These are phyloP conservation scores for Penicillium sp. DNA, from an alignment of 2,329 filamentous ascomycete species.

Conservation along the genomic window DNA sequence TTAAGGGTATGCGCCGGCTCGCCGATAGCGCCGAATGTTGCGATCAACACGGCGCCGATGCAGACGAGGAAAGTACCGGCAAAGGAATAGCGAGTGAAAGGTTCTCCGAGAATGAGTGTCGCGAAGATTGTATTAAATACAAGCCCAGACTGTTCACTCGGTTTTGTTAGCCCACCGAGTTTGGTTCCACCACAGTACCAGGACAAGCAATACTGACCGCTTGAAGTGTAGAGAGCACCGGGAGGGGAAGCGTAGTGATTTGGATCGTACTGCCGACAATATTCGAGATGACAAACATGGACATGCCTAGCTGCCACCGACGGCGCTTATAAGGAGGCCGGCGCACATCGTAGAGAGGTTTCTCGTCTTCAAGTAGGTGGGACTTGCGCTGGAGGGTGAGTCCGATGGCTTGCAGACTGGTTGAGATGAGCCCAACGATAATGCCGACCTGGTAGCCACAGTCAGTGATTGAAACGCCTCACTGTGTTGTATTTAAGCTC, in stretches of 20 bases:
- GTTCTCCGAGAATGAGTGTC: slow-evolving; percentile 86
- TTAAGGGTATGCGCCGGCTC: slow-evolving; percentile 87
- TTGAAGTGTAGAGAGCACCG: slow-evolving; percentile 92
- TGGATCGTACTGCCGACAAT: slow-evolving; percentile 94
- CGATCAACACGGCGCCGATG: slow-evolving; percentile 85
- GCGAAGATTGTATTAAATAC: slow-evolving; percentile 99
- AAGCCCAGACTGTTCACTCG: slow-evolving; percentile 68
- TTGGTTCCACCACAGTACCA: slow-evolving; percentile 1
- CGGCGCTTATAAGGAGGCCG: slow-evolving; percentile 87
- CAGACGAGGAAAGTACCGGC: slow-evolving; percentile 88
- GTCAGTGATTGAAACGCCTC: slow-evolving; percentile 26
- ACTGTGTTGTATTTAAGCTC: background rate
- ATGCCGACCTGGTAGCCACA: slow-evolving; percentile 73
- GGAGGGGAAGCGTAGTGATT: slow-evolving; percentile 92
- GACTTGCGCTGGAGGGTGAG: slow-evolving; percentile 97
- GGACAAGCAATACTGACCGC: slow-evolving; percentile 56
- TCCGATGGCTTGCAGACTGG: slow-evolving; percentile 91
- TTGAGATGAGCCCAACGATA: slow-evolving; percentile 88
- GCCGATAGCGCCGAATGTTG: slow-evolving; percentile 89
- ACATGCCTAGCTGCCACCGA: slow-evolving; percentile 93
- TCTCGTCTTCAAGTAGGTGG: slow-evolving; percentile 96
- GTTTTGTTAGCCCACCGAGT: slow-evolving; percentile 8
- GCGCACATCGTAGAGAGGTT: slow-evolving; percentile 74
- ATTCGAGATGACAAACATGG: slow-evolving; percentile 94
- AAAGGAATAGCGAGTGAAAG: slow-evolving; percentile 92